Conservation (phyloP, 495 filamentous ascomycete genomes). For the Filosporella fistucella region DNA sequence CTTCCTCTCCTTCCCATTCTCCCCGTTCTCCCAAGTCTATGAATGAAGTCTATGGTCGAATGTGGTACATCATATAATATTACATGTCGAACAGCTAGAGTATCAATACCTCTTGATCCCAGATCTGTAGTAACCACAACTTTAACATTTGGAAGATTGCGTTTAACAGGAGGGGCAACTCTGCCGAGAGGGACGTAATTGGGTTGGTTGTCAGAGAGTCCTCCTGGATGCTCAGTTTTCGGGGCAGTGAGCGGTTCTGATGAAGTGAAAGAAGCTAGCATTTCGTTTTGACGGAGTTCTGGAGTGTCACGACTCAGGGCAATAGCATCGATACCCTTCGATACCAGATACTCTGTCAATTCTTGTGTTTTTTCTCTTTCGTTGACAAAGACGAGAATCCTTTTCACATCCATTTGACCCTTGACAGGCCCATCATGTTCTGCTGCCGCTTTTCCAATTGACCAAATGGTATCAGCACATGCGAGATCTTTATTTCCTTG, state of each 20-base stretch:
- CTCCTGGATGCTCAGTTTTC: constrained; percentile 28
- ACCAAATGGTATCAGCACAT: constrained; percentile 91
- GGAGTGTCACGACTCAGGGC: constrained; percentile 78
- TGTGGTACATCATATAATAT: constrained; percentile 94
- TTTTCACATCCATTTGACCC: constrained; percentile 60
- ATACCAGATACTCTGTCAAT: constrained; percentile 71
- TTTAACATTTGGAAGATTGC: constrained; percentile 62
- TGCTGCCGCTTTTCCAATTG: constrained; percentile 76
- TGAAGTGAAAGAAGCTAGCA: constrained; percentile 72
- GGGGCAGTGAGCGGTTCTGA: constrained; percentile 39
- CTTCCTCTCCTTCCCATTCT: constrained; percentile 89
- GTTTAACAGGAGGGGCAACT: constrained; percentile 18
- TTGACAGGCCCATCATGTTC: constrained; percentile 39
- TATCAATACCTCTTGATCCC: constrained; percentile 90
- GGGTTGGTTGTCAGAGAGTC: constrained; percentile 22
- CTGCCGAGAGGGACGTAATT: constrained; percentile 22
- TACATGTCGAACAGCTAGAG: constrained; percentile 84
- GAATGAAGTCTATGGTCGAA: constrained; percentile 94
- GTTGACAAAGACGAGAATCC: constrained; percentile 95
- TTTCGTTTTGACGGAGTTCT: constrained; percentile 65
- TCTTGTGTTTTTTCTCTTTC: constrained; percentile 84
- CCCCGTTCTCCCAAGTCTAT: constrained; percentile 84
- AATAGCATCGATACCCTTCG: constrained; percentile 83
- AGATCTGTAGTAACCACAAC: constrained; percentile 94
- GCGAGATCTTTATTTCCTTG: constrained; percentile 85